These are phyloP conservation scores for Colletotrichum falcatum DNA, from an alignment of 2,329 filamentous ascomycete genomes.

Conservation along the genomic window DNA sequence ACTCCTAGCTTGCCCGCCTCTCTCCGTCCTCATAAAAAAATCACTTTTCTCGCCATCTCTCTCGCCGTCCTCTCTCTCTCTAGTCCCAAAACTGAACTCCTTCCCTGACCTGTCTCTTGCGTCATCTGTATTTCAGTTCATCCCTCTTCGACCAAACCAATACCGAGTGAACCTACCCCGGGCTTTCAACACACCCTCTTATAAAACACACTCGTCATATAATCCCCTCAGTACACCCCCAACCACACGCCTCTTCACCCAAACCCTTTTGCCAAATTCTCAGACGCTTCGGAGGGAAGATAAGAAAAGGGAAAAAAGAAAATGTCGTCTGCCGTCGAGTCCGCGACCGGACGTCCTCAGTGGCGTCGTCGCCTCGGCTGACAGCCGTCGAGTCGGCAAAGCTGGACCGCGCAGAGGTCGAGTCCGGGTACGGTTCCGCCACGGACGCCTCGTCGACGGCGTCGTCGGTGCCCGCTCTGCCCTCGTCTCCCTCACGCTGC, in stretches of 20 bases:
- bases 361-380: conserved; percentile 53
- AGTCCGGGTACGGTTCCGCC: conserved; percentile 85
- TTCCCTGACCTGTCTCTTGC: conserved; percentile 34
- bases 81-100: conserved; percentile 15
- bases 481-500: conserved; percentile 85
- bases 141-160: conserved; percentile 28
- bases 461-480: conserved; percentile 73
- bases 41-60: conserved; percentile 6
- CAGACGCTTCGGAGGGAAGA: conserved; percentile 48
- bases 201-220: conserved; percentile 26
- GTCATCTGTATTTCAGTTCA: conserved; percentile 35
- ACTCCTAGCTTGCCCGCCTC: conserved; percentile 14
- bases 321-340: conserved; percentile 49
- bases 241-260: conserved; percentile 14
- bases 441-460: conserved; percentile 53
- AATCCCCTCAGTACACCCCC: background rate
- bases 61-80: background rate
- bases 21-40: conserved; percentile 40
- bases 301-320: too few species aligned
- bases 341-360: conserved; percentile 54
- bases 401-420: conserved; percentile 61
- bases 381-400: conserved; percentile 54
- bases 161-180: conserved; percentile 31
- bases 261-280: conserved; percentile 28
- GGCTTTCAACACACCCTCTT: conserved; percentile 35